Evolutionary conservation across 495 filamentous ascomycete species (phyloP), one percentile per base, ranked within the genome.

Genomic region (Trichoderma parareesei): DNA sequence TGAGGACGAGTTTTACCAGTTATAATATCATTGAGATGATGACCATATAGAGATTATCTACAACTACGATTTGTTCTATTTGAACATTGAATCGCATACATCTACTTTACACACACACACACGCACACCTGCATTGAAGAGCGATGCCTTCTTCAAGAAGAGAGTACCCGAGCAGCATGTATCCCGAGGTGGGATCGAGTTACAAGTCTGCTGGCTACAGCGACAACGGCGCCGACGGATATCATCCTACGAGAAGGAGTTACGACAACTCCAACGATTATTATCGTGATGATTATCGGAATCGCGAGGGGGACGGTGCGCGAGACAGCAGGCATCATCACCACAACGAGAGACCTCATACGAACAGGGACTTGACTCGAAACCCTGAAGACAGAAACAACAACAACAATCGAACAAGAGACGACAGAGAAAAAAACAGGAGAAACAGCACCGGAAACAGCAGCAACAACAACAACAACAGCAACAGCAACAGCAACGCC

Each of bases 121-220:
- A 27, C 27, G 2, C 27, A 27, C 27, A 27, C 2, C 2, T 27
- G 27, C 27, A 27, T 27, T 27, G 27, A 27, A 1, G 2, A 27
- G 8, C n/a, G 16, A 57, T 57, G 53, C 33, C 53, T 16, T 57
- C 53, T 16, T 57, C 53, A 57, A 57, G 27, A 57, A 20, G 53
- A 57, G 53, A 57, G 35, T 57, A 49, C 20, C 46, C 53, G 1
- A 35, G 33, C 27, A 35, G 27, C 14, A 9, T 37, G 20, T 57
- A 57, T 37, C 27, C 53, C 53, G 53, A 57, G 3, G 9, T 18
- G 27, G 53, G 53, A 35, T 57, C 53, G 5, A 13, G 33, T 27
- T 37, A 57, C 8, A 33, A n/a, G 18, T 38, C 53, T 5, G 16
- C 27, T 3, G 37, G 53, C 53, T 4, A n/a, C 53, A 57, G 53